phyloP scores from a whole-genome alignment of 2,329 filamentous ascomycete species.

The Sphaerulina musiva region DNA sequence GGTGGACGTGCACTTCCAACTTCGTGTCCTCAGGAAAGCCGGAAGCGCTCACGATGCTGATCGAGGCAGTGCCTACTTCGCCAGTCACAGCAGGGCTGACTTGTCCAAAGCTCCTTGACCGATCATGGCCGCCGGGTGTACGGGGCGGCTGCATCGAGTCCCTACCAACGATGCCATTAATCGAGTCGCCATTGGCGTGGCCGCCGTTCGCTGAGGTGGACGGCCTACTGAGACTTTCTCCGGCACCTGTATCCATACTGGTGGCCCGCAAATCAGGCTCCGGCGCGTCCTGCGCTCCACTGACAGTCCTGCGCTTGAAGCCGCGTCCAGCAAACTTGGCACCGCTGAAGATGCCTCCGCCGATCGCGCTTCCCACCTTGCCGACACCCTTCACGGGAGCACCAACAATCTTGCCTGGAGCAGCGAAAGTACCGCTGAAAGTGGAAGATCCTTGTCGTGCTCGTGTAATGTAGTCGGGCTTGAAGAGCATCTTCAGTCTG shows the following conservation, averaged over 20 bases:
- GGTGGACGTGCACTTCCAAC: constrained; percentile 32
- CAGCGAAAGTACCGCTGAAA: constrained; percentile 82
- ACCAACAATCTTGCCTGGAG: constrained; percentile 83
- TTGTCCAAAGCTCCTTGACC: constrained; percentile 42
- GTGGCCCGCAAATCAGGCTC: constrained; percentile 26
- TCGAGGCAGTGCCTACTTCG: constrained; percentile 67
- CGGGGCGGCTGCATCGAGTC: constrained; percentile 24
- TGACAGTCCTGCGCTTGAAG: constrained; percentile 65
- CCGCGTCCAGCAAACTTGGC: constrained; percentile 85
- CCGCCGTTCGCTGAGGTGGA: constrained; percentile 17
- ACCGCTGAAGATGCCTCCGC: constrained; percentile 77
- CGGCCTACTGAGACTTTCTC: constrained; percentile 18
- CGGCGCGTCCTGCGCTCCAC: constrained; percentile 40
- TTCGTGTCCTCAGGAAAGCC: constrained; percentile 56
- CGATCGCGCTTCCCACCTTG: constrained; percentile 63
- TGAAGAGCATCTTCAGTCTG: constrained; percentile 80
- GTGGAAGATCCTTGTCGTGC: constrained; percentile 85
- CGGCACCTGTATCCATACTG: constrained; percentile 26
- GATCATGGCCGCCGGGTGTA: constrained; percentile 37
- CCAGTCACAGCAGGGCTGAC: constrained; percentile 26
- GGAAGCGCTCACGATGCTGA: constrained; percentile 70
- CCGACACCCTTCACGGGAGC: constrained; percentile 91
- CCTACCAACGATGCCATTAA: constrained; percentile 20
- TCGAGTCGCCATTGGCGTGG: constrained; percentile 18
- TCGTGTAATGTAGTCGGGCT: constrained; percentile 82